Evolutionary conservation across 2,329 filamentous ascomycete species (phyloP).

Genomic region (Epichloe uncinata): DNA sequence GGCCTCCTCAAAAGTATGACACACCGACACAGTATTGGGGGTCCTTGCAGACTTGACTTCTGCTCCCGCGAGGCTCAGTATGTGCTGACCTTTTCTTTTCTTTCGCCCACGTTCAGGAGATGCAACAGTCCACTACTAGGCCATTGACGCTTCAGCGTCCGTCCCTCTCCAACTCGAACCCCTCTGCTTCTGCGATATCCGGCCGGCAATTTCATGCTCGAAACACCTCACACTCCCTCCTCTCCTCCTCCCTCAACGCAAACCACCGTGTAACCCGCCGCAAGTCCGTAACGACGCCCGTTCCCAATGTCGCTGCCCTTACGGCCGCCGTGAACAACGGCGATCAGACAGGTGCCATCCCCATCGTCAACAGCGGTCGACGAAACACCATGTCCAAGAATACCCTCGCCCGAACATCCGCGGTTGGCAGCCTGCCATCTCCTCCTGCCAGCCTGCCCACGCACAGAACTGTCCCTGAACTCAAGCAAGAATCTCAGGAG

Average conservation of each 20-base stretch:
- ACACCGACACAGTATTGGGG: conserved; percentile 13
- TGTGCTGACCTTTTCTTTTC: conserved; percentile 20
- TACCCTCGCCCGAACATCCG: conserved; percentile 9
- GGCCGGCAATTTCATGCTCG: conserved; percentile 54
- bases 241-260: conserved; percentile 62
- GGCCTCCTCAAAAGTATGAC: conserved; percentile 49
- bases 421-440: conserved; percentile 44
- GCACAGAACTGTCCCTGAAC: conserved; percentile 36
- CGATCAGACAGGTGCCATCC: conserved; percentile 40
- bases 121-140: conserved; percentile 51
- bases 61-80: conserved; percentile 18
- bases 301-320: conserved; percentile 60
- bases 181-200: conserved; percentile 43
- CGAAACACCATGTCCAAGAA: conserved; percentile 59
- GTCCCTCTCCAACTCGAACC: conserved; percentile 44
- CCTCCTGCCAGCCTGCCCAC: conserved; percentile 57
- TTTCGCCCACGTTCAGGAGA: conserved; percentile 35
- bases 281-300: conserved; percentile 78
- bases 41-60: conserved; percentile 17
- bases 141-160: conserved; percentile 52
- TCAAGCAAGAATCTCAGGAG: conserved; percentile 37
- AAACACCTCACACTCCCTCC: conserved; percentile 69
- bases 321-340: conserved; percentile 61
- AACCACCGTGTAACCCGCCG: conserved; percentile 80
- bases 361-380: conserved; percentile 43